Conservation (phyloP, 495 filamentous ascomycete species). For the Podospora didyma region DNA sequence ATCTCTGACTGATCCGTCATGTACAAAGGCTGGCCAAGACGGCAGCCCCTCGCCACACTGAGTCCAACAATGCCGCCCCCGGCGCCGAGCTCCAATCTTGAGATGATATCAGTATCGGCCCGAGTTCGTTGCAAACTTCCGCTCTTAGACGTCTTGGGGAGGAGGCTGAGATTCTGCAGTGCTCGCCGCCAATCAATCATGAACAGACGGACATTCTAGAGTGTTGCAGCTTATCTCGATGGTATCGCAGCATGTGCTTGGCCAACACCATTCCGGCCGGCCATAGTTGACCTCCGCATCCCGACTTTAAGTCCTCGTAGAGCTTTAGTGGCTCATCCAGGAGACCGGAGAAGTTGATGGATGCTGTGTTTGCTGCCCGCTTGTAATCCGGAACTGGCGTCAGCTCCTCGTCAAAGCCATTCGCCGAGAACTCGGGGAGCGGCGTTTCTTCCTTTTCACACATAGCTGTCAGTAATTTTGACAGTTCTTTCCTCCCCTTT, state of each 20-base stretch:
- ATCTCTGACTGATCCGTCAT: conserved; percentile 88
- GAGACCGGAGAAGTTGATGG: conserved; percentile 68
- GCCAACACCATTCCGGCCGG: conserved; percentile 85
- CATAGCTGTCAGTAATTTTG: not conserved
- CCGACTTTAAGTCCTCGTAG: conserved; percentile 77
- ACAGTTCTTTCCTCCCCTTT: not conserved
- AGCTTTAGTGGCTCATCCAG: conserved; percentile 65
- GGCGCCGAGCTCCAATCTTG: conserved; percentile 86
- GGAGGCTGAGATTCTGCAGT: not conserved
- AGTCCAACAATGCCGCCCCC: conserved; percentile 85
- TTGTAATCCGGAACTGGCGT: conserved; percentile 63
- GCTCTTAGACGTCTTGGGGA: not conserved
- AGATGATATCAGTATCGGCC: conserved; percentile 1
- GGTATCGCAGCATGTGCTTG: conserved; percentile 74
- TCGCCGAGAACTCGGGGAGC: conserved; percentile 40
- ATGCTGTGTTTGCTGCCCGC: conserved; percentile 54
- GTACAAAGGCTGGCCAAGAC: conserved; percentile 49
- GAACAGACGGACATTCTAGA: conserved; percentile 73
- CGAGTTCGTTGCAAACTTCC: not conserved
- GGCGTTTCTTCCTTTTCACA: conserved; percentile 14
- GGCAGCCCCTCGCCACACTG: conserved; percentile 58
- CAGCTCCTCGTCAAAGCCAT: conserved; percentile 61
- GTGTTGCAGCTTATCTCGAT: conserved; percentile 52
- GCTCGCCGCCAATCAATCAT: not conserved
- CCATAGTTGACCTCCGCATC: conserved; percentile 92